Evolutionary conservation across 31 red algal genomes (phyloP), one percentile per base, ranked within the genome.

Genomic region (Bonnemaisonia californica): DNA sequence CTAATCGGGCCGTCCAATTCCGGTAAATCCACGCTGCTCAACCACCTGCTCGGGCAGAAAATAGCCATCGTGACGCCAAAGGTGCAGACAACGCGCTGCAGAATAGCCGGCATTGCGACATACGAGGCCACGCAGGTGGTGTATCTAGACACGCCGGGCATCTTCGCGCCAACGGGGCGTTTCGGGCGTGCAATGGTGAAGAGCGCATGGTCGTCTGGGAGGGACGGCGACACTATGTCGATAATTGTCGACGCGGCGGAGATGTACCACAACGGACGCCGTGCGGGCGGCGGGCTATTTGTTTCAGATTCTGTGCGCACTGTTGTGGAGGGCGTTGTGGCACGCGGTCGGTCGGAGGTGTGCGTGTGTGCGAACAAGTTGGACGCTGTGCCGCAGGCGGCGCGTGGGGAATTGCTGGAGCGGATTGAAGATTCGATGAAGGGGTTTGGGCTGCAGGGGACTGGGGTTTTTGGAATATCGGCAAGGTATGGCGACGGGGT

Each of bases 21-120:
- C n/a, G 97, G 97, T 27, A 99, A 99, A 71, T 99, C 97, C 37
- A 99, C 97, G 32, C 79, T 99, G 33, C 29, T 99, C 26, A 99
- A 99, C 76, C 69, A 54, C 30, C 82, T 99, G 8, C 61, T 99
- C 24, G 97, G 92, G 28, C 58, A 76, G 19, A 96, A 96, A 66
- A 76, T 99, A 1, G 93, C 97, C 54, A 99, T 99, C 61, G 94
- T 99, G 11, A 88, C 93, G 8, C 93, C 93, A 8, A 99, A 94
- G 63, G 91, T 94, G 23, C 97, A 99, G 73, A 99, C 97, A 1
- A 99, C 97, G 1, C 77, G 97, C 1, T 91, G 79, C 65, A 76
- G 92, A 24, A 74, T 99, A 23, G 48, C 73, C 37, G 97, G 93
- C 1, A 90, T 99, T 42, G 79, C 82, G 24, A 76, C 81, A 13